A percentile compares a stretch with the other conserved stretches of the same genome.
phyloP scores from a whole-genome alignment of 768 basidiomycete species.

The Boletus patriciae region DNA sequence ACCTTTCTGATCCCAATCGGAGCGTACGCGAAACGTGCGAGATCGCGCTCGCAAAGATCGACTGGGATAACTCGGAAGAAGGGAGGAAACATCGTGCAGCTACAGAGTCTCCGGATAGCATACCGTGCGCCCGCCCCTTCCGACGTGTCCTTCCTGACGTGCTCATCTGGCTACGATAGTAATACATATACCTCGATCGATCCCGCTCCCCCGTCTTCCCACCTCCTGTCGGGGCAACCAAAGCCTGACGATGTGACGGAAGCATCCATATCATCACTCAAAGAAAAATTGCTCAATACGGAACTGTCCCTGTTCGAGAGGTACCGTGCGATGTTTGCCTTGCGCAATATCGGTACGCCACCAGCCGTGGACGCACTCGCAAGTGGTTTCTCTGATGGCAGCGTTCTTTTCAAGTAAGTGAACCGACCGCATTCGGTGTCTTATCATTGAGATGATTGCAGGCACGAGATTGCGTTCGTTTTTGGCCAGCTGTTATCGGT shows the following conservation, averaged over 20 bases:
- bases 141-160: background rate
- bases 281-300: conserved; percentile 61
- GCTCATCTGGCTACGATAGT: conserved; percentile 36
- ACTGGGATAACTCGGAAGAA: conserved; percentile 85
- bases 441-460: conserved; percentile 30
- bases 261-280: conserved; percentile 53
- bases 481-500: conserved; percentile 93
- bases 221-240: conserved; percentile 53
- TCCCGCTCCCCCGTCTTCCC: conserved; percentile 80
- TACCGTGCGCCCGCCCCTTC: conserved; percentile 35
- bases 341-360: conserved; percentile 87
- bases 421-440: background rate
- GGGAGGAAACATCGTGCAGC: conserved; percentile 48
- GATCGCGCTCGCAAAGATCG: conserved; percentile 92
- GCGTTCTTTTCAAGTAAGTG: conserved; percentile 88
- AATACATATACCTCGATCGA: conserved; percentile 76
- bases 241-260: conserved; percentile 52
- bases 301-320: conserved; percentile 80
- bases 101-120: conserved; percentile 31
- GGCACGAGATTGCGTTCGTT: conserved; percentile 98
- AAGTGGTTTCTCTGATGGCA: conserved; percentile 84
- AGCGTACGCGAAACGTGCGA: conserved; percentile 94
- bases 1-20: conserved; percentile 66
- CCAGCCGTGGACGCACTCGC: conserved; percentile 89
- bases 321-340: conserved; percentile 97